Conservation (phyloP, 805 yeast genomes). For the Nakazawaea holstii region DNA sequence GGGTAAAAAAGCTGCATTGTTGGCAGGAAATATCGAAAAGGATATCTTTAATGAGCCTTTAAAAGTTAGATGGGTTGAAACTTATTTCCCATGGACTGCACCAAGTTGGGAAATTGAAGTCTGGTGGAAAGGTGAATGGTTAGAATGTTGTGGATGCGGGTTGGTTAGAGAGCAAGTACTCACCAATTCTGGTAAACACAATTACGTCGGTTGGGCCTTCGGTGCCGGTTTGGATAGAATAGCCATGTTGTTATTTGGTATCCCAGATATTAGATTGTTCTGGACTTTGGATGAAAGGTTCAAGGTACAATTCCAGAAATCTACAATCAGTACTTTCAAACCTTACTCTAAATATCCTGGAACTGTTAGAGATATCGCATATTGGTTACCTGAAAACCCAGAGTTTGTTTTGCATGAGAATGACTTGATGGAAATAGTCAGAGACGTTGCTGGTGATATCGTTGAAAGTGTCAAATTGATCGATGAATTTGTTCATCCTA, state of each 20-base stretch:
- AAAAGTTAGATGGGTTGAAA: slow-evolving; percentile 90
- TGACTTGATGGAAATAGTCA: slow-evolving; percentile 90
- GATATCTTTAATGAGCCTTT: slow-evolving; percentile 68
- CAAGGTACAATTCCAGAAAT: slow-evolving; percentile 60
- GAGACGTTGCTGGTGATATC: slow-evolving; percentile 78
- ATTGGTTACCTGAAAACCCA: slow-evolving; percentile 64
- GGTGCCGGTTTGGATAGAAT: slow-evolving; percentile 93
- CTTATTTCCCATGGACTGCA: slow-evolving; percentile 96
- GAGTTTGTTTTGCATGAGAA: slow-evolving; percentile 59
- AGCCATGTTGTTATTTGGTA: slow-evolving; percentile 92
- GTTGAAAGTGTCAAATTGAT: slow-evolving; percentile 79
- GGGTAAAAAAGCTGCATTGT: slow-evolving; percentile 56
- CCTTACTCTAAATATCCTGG: slow-evolving; percentile 93
- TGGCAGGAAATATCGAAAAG: slow-evolving; percentile 48
- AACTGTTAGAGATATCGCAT: slow-evolving; percentile 80
- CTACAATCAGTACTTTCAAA: slow-evolving; percentile 63
- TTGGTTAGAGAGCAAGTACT: slow-evolving; percentile 76
- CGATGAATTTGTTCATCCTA: slow-evolving; percentile 84
- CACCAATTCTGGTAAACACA: slow-evolving; percentile 60
- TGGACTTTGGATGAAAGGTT: slow-evolving; percentile 87
- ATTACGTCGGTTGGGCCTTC: slow-evolving; percentile 92
- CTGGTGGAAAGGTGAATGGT: slow-evolving; percentile 98
- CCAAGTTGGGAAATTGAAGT: slow-evolving; percentile 99
- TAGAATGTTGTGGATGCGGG: slow-evolving; percentile 96
- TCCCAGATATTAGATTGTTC: slow-evolving; percentile 90